Base-by-base conservation (phyloP, 2,329 filamentous ascomycete species). In the Didymella sp. region DNA sequence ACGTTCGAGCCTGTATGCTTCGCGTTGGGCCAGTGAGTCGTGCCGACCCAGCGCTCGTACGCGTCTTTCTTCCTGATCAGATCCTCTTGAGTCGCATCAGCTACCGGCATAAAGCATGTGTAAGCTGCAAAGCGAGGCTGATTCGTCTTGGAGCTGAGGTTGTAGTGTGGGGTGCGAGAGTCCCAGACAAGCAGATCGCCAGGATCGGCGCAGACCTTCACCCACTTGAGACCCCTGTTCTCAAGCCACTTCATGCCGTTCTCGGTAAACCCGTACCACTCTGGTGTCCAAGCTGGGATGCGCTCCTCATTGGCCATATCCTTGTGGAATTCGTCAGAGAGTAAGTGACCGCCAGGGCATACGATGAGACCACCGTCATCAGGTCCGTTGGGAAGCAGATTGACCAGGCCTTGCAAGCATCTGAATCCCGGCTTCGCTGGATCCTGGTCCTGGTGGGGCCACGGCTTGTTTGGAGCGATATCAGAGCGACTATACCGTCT, bases 351-450 rank as follows among this genome's bases (percentile, higher is more conserved):
- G 7, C 73, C 50, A 22, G 70, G 70, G 54, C 68, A 73, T 7
- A 73, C 75, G 35, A 76, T 73, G 58, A 78, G 63, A 62, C 73
- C 67, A 17, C 75, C 76, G 52, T 78, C 75, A 6, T 76, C 61
- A 1, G 73, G 72, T 0, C 76, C 75, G 24, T 73, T 74, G 2
- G 69, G 73, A 3, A 72, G 57, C 6, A 80, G 61, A 64, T 84
- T 84, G 2, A 84, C 79, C 0, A 84, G 73, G 4, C 82, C 82
- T 57, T 84, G 82, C 2, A 82, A 72, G 60, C 82, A 84, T 2
- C 80, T 76, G 66, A 84, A 82, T 0, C 81, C 82, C 12, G 73
- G 74, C 77, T 76, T 61, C 6, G 43, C 43, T 4, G 68, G 69
- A 21, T 61, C 62, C 31, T 72, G 68, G 27, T 71, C 69, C 45